phyloP scores from a whole-genome alignment of 2,329 filamentous ascomycete genomes.

The Aureobasidium sp. region DNA sequence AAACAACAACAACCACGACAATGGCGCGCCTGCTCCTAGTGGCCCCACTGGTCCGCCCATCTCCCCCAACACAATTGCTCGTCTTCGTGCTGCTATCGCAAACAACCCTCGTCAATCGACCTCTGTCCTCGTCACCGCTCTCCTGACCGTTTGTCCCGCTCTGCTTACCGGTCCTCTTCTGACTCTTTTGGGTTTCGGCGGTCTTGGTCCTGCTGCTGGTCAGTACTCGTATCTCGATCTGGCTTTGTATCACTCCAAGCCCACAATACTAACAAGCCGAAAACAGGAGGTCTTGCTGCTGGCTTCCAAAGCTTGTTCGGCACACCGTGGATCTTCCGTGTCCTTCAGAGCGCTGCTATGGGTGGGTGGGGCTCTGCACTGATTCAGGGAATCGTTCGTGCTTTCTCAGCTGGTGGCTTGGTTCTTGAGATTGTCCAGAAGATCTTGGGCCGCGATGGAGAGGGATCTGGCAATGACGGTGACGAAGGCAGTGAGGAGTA shows the following conservation, averaged over 20 bases:
- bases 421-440: not conserved
- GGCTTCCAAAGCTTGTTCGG: constrained; percentile 19
- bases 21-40: not conserved
- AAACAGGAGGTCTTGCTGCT: constrained; percentile 8
- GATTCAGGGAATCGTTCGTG: not conserved
- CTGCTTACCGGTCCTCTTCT: not conserved
- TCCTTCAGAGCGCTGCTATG: constrained; percentile 24
- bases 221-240: not conserved
- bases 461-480: not conserved
- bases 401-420: not conserved
- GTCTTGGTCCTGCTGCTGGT: not conserved
- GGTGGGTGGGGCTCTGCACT: constrained; percentile 20
- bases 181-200: not conserved
- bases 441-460: not conserved
- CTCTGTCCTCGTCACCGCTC: not conserved
- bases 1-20: not conserved
- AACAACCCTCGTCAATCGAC: not conserved
- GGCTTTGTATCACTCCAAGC: too few species aligned
- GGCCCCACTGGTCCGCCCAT: not conserved
- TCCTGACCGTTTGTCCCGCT: not conserved
- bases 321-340: constrained; percentile 18
- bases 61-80: not conserved
- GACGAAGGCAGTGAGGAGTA: not conserved
- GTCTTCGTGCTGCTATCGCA: not conserved
- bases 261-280: not conserved